Evolutionary conservation across 495 filamentous ascomycete genomes (phyloP), one percentile per base, ranked within the genome.

Genomic region (Lophiostoma macrostomum): DNA sequence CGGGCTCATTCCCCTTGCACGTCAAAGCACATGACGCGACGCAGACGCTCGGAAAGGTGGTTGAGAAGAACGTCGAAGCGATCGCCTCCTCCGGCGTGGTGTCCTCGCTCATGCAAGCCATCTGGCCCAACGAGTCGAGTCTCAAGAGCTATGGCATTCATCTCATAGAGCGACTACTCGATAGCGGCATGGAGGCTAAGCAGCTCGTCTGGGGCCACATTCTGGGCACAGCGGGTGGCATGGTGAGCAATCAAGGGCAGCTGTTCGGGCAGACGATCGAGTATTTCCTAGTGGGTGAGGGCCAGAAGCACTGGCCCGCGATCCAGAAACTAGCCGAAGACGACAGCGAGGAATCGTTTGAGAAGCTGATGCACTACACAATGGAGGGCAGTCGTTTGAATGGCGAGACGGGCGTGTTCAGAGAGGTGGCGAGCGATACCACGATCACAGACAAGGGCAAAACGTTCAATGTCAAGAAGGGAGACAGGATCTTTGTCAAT

Each of bases 1-100:
- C 72, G 0, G 76, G 80, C 34, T 80, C 84, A 3, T 86, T 85
- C 70, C 73, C 74, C 32, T 74, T 83, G 1, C 80, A 80, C 25
- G 73, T 80, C 32, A 70, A 73, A 32, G 77, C 82, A 1, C 62
- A 70, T 29, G 53, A 56, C 30, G 66, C 63, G 3, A 64, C 63
- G 11, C 59, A 65, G 27, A 31, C 25, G 13, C 64, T 71, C 7
- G 66, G 66, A 4, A 56, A 67, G n/a, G 28, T 69, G 28, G 50
- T 70, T 31, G 34, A 69, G 38, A 44, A 52, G 5, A 62, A 68
- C 16, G 64, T 71, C 1, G 22, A 29, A 5, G 61, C 51, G 0
- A 61, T 71, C 35, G 50, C 54, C 19, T 16, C 20, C 7, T 41
- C 30, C 11, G 60, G 64, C 32, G 45, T 63, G 29, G 24, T 69